phyloP scores from a whole-genome alignment of 2,329 filamentous ascomycete genomes.

The Orbilia brochopaga region DNA sequence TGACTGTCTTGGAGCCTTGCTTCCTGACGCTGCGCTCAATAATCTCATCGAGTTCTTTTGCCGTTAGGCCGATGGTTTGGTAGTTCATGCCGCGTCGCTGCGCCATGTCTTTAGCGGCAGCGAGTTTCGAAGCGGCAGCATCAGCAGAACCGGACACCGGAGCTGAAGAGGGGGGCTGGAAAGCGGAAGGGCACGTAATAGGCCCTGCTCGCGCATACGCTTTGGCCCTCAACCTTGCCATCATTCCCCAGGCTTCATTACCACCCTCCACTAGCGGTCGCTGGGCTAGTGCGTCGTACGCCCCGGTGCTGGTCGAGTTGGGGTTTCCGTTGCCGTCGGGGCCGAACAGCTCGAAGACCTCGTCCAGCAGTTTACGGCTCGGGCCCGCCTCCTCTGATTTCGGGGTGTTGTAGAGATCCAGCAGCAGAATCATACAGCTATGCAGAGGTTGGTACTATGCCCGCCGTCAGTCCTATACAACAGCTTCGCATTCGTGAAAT shows the following conservation, averaged over 20 bases:
- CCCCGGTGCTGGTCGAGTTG: conserved; percentile 24
- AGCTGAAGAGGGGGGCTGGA: background rate
- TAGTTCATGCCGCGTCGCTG: background rate
- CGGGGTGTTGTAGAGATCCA: conserved; percentile 53
- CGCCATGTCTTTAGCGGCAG: conserved; percentile 9
- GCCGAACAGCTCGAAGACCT: conserved; percentile 54
- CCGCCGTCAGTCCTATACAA: conserved; percentile 1
- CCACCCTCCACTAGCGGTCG: conserved; percentile 53
- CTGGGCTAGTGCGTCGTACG: conserved; percentile 48
- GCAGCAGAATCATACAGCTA: conserved; percentile 54
- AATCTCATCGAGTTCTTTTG: conserved; percentile 43
- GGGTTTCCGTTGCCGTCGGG: conserved; percentile 52
- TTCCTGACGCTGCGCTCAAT: conserved; percentile 44
- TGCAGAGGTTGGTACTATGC: conserved; percentile 54
- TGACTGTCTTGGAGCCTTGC: conserved; percentile 13
- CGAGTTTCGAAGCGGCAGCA: conserved; percentile 7
- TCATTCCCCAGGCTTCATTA: conserved; percentile 54
- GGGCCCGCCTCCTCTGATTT: conserved; percentile 48
- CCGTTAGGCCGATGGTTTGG: conserved; percentile 13
- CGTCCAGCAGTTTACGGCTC: conserved; percentile 52
- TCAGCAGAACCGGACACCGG: conserved; percentile 15
- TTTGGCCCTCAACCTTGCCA: conserved; percentile 52
- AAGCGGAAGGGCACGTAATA: conserved; percentile 1
- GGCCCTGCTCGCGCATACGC: conserved; percentile 48
- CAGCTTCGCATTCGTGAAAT: background rate